Evolutionary conservation across 2,329 filamentous ascomycete species (phyloP), one percentile per base, ranked within the genome.

Genomic region (Ceratocystis cubensis): DNA sequence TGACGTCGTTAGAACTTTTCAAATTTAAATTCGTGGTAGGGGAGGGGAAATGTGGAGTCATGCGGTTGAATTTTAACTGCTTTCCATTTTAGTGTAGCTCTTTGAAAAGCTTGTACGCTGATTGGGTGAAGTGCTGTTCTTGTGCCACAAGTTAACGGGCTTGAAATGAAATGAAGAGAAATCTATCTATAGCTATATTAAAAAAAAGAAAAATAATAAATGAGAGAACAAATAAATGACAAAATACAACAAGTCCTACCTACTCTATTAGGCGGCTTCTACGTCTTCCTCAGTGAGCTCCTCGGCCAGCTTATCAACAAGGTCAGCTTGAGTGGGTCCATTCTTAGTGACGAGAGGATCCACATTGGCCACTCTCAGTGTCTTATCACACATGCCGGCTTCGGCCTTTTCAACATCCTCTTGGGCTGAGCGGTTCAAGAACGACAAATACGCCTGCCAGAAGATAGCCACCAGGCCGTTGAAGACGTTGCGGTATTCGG

Each of bases 391-490:
- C 28, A 59, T 4, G 56, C 56, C 56, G 5, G 56, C 63, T n/a
- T 64, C 66, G n/a, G 33, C 56, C 53, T 56, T 50, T 30, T 65
- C 67, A 15, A 65, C 70, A 28, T 69, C 78, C 62, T 78, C 78
- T 74, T 91, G 89, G 1, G 89, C 89, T 69, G 79, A 78, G 72
- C 87, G 82, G 72, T 96, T 96, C 72, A 96, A 75, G 75, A 85
- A 88, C 71, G 86, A 89, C 71, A 96, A 73, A 79, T 96, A 96
- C 0, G 90, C 91, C 81, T 96, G 92, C 92, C 92, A 96, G 0
- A 88, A 89, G 64, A 96, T 87, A 0, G 90, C 89, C 70, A 96
- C 82, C 5, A 88, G 77, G 1, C 89, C 90, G 0, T 88, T 84
- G 71, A 96, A 94, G 17, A 96, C 81, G 71, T 85, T 89, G 63